phyloP scores from a whole-genome alignment of 2,329 filamentous ascomycete genomes.

The Aspergillus sp. region DNA sequence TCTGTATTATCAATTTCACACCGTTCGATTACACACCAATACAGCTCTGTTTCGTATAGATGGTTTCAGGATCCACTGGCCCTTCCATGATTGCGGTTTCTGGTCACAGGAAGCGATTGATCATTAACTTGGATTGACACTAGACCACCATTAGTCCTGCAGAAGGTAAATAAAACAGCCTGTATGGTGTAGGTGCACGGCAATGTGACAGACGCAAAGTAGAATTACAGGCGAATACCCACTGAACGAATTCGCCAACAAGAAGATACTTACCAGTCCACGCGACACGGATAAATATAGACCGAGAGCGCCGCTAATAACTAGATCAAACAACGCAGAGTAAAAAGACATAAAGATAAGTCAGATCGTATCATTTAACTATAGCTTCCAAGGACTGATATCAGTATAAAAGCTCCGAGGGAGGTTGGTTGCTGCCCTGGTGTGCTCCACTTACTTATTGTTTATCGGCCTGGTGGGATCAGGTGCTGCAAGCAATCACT shows the following conservation, averaged over 20 bases:
- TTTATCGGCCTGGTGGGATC: slow-evolving; percentile 6
- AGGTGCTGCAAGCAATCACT: not conserved
- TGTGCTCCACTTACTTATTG: slow-evolving; percentile 9
- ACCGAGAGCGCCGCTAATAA: not conserved
- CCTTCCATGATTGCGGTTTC: slow-evolving; percentile 36
- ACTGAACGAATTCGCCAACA: not conserved
- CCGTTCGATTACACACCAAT: slow-evolving; percentile 55
- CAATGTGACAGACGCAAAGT: not conserved
- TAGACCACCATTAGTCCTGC: not conserved
- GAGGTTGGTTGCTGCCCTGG: not conserved
- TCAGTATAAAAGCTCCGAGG: not conserved
- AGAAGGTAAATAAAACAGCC: not conserved
- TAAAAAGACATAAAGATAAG: slow-evolving; percentile 4
- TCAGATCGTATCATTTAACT: slow-evolving; percentile 1
- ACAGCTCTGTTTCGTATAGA: slow-evolving; percentile 90
- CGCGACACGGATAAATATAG: not conserved
- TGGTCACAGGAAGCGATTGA: not conserved
- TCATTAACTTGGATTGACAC: not conserved
- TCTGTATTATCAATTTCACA: slow-evolving; percentile 1
- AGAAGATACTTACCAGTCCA: not conserved
- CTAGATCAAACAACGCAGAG: slow-evolving; percentile 2
- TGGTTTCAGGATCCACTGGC: slow-evolving; percentile 72
- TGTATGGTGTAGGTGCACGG: not conserved
- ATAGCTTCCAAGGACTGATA: not conserved
- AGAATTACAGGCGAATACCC: too few species aligned